phyloP scores from a whole-genome alignment of 2,329 filamentous ascomycete species.

The Monosporascus ibericus region DNA sequence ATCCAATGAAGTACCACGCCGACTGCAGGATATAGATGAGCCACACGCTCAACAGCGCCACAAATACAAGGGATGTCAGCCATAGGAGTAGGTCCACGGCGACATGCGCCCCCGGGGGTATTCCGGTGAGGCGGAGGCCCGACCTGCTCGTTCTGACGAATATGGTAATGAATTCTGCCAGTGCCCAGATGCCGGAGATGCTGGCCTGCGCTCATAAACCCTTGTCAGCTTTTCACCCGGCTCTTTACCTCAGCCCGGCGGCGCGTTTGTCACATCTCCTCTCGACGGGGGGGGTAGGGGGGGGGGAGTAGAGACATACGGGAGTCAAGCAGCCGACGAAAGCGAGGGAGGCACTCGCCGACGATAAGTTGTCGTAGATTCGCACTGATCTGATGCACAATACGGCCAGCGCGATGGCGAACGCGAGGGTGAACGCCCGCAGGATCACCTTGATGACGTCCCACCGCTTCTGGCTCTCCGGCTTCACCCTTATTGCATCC shows the following conservation, averaged over 20 bases:
- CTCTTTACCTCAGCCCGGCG: background rate
- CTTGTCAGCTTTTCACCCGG: background rate
- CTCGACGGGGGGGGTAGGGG: background rate
- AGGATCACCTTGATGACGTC: background rate
- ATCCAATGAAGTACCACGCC: background rate
- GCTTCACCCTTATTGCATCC: background rate
- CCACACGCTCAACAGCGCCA: background rate
- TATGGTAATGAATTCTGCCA: background rate
- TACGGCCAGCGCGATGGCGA: background rate
- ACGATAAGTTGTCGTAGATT: background rate
- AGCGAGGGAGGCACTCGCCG: rapidly evolving
- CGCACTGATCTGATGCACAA: no score
- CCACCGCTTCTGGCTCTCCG: background rate
- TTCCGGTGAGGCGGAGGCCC: background rate
- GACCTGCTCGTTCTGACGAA: background rate
- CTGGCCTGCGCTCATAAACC: background rate
- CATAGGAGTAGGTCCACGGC: background rate
- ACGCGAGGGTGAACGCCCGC: background rate
- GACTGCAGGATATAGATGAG: background rate
- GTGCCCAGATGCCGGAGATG: background rate
- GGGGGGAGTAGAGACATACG: background rate
- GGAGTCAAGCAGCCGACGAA: background rate
- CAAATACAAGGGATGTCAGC: background rate
- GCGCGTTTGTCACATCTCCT: background rate
- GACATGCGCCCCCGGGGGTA: background rate